Evolutionary conservation across 495 filamentous ascomycete genomes (phyloP).

Genomic region (Hypoxylon crocopeplum): DNA sequence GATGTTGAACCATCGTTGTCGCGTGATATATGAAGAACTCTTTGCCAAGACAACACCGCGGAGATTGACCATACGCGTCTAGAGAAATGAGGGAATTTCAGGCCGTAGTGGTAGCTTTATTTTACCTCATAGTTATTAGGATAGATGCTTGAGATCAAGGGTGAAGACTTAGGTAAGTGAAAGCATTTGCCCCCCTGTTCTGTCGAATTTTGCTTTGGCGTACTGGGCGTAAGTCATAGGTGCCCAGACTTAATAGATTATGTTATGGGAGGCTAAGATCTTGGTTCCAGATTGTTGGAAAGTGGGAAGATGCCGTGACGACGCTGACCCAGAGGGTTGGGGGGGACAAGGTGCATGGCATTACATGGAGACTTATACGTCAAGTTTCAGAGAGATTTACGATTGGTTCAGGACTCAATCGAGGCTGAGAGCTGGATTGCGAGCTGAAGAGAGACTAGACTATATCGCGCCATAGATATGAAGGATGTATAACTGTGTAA

Average conservation of each 20-base stretch:
- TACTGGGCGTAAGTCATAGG: neutral
- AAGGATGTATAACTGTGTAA: neutral
- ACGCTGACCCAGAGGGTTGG: neutral
- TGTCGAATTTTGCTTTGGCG: too few relatives aligned
- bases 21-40: conserved; percentile 4
- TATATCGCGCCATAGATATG: neutral
- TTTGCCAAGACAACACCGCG: conserved; percentile 4
- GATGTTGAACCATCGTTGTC: neutral
- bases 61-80: neutral
- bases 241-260: neutral
- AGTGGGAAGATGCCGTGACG: conserved; percentile 8
- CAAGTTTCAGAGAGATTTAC: neutral
- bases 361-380: neutral
- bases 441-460: conserved; percentile 14
- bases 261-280: conserved; percentile 12
- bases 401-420: conserved; percentile 8
- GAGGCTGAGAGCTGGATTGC: conserved; percentile 21
- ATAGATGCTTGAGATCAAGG: neutral
- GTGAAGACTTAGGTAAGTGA: too few relatives aligned
- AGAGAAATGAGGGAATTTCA: neutral
- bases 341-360: conserved; percentile 4
- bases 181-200: too few relatives aligned
- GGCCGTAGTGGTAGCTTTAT: neutral
- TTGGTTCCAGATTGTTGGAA: conserved; percentile 26
- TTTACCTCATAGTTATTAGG: conserved; percentile 27